A percentile compares a stretch with the other conserved stretches of the same genome.
These are phyloP conservation scores for Fusarium anguioides DNA, from an alignment of 2,329 filamentous ascomycete genomes.

Conservation along the genomic window DNA sequence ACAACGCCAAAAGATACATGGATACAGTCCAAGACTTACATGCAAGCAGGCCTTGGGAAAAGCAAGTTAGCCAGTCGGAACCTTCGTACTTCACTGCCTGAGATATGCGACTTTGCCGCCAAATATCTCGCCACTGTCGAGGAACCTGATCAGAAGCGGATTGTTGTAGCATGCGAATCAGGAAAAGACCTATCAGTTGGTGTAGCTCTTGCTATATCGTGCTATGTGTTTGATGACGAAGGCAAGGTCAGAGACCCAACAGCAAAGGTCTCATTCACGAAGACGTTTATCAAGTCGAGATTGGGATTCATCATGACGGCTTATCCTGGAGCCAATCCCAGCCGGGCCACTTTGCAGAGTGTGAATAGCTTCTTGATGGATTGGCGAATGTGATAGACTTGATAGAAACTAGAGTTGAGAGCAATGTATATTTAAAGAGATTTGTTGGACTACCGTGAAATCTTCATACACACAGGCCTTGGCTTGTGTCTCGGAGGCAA, in stretches of 20 bases:
- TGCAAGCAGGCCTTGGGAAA: conserved; percentile 72
- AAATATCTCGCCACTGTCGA: conserved; percentile 47
- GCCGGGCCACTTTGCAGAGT: conserved; percentile 85
- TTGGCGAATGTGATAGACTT: conserved; percentile 48
- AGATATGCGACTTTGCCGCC: conserved; percentile 68
- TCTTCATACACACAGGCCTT: not conserved
- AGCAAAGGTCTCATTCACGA: conserved; percentile 64
- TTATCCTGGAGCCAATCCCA: conserved; percentile 84
- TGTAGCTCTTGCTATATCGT: conserved; percentile 79
- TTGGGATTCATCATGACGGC: conserved; percentile 85
- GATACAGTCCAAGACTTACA: conserved; percentile 53
- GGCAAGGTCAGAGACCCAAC: conserved; percentile 57
- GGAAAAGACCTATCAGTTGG: conserved; percentile 86
- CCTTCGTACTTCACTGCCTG: conserved; percentile 76
- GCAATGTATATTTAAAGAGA: not conserved
- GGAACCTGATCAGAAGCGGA: conserved; percentile 16
- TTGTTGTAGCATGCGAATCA: conserved; percentile 77
- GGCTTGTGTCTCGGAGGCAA: not conserved
- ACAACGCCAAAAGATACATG: conserved; percentile 58
- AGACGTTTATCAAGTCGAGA: conserved; percentile 79
- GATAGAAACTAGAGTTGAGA: not conserved
- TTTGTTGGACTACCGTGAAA: not conserved
- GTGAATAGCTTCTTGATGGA: conserved; percentile 91
- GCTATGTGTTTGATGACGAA: conserved; percentile 74
- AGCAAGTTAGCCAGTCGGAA: conserved; percentile 86